Evolutionary conservation across 352 stramenopile genomes (phyloP), one percentile per base, ranked within the genome.

Genomic region (Phytophthora palmivora): DNA sequence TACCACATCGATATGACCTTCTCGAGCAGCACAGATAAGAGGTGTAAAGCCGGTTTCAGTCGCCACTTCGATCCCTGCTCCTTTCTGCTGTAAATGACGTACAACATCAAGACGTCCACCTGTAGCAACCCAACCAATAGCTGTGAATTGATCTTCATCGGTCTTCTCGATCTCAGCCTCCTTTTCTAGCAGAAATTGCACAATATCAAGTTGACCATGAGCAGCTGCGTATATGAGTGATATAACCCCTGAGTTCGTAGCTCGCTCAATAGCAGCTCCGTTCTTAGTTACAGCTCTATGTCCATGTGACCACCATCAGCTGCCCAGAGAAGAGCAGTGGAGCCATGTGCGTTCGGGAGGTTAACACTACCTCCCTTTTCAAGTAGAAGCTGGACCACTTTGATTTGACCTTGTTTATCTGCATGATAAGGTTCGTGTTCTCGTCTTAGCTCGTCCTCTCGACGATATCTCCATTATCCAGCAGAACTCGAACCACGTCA

Each of bases 381-480:
- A 4, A 63, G 37, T 4, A 63, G 8, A 2, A 57, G 10, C 14
- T 37, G 18, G 7, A 51, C 22, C 0, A 30, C 19, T 5, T 44
- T 45, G 14, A 52, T 7, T n/a, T 43, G 21, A n/a, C 55, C 55
- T 8, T 22, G 33, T 9, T 26, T 18, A 14, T 34, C 55, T n/a
- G 44, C 34, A 14, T 33, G 4, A 47, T 30, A 4, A 64, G n/a
- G 2, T 45, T 21, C 11, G 54, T 62, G 19, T 36, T 18, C 11
- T 43, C 43, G 32, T 42, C 16, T 34, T 37, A 18, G 9, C 24
- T 24, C n/a, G 21, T 16, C 19, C 38, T 32, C 6, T 54, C 38
- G 2, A 53, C 34, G 10, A 42, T 19, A 8, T 24, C 43, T 33
- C 43, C 58, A 26, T n/a, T 36, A 11, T 60, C 36, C 18, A 55